Evolutionary conservation across 768 basidiomycete species (phyloP), one percentile per base, ranked within the genome.

Genomic region (Russula compacta): DNA sequence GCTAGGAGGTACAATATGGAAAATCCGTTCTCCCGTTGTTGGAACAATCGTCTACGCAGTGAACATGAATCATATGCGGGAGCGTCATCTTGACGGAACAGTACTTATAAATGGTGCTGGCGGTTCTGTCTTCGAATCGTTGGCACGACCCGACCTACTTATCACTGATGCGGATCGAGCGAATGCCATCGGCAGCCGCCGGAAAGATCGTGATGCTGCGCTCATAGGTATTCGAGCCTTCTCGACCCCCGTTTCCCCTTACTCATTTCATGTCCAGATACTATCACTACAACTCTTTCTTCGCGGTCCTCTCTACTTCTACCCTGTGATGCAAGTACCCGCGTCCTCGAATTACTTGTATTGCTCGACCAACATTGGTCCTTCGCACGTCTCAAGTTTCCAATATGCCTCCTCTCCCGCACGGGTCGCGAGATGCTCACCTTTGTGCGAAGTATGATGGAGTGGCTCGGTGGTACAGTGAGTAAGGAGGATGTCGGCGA

Each of bases 301-400:
- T 85, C 87, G 12, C 79, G 83, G 36, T 87, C 85, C 59, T 95
- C 92, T 17, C 77, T 98, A 43, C 82, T 98, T 42, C 74, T 99
- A 36, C 97, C 97, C 6, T 91, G 90, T 67, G 97, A 98, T 70
- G 84, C 93, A 0, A 94, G 94, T 52, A 92, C 94, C 1, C 86
- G 97, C n/a, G 80, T 98, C 2, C 81, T 99, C 43, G 97, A 99
- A 70, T 79, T 98, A n/a, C 83, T 99, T 39, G 89, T 98, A 21
- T 76, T 99, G 6, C 83, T 98, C 35, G 97, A 98, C 70, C 94
- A 98, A 69, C 94, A 98, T 69, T 99, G 97, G 97, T 87, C 87
- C 59, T 98, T 84, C 72, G 89, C 89, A 0, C 83, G 84, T 47
- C 81, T 88, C 53, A 82, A 82, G 71, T 89, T 81, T 72, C 97